A percentile compares a stretch with the other conserved stretches of the same genome.
Conservation (phyloP, 345 rosid species). For the Erysimum cheiranthoides region DNA sequence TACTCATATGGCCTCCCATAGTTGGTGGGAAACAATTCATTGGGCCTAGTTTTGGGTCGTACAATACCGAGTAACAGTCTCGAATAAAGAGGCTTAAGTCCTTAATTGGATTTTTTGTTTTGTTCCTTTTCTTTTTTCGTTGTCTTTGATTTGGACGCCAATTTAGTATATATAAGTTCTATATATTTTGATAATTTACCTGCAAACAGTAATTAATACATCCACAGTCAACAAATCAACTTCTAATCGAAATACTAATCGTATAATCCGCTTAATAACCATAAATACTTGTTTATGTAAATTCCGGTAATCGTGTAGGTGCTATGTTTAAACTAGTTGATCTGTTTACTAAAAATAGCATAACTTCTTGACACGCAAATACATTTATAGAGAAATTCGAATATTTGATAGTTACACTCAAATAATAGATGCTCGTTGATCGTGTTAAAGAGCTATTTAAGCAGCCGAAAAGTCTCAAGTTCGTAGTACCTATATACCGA, state of each 20-base stretch:
- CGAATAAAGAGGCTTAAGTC: slow-evolving; percentile 5
- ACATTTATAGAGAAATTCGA: no score
- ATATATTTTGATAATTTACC: no score
- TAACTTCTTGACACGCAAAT: no score
- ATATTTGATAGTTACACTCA: no score
- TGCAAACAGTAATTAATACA: no score
- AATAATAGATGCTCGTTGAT: background rate
- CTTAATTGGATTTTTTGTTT: background rate
- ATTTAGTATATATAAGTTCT: background rate
- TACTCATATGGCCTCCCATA: background rate
- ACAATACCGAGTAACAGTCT: background rate
- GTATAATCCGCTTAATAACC: background rate
- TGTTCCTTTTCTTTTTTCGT: background rate
- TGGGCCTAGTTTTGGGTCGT: slow-evolving; percentile 2
- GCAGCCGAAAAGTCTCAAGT: background rate
- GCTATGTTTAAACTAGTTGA: no score
- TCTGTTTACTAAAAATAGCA: no score
- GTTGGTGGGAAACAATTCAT: background rate
- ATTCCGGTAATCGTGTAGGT: no score
- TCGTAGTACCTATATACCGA: background rate
- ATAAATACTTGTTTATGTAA: background rate
- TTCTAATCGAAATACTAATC: background rate
- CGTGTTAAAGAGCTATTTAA: background rate
- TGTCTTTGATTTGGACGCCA: background rate
- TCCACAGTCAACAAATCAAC: background rate